phyloP scores from a whole-genome alignment of 73 alveolate genomes.

The Symbiodinium pilosum region DNA sequence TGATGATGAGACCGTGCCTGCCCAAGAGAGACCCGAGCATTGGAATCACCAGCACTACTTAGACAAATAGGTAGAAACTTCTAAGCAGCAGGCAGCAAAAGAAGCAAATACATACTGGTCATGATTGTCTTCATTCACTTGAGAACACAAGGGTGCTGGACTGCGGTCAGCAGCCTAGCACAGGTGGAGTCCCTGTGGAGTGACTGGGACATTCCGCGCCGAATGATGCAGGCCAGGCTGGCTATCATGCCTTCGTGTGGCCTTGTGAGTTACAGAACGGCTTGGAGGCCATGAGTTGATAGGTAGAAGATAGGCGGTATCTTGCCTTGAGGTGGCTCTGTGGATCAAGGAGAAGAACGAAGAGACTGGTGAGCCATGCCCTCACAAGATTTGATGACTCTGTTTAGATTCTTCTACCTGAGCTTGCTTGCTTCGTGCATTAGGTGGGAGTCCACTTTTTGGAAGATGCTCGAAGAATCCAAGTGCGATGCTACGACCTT shows the following conservation, averaged over 20 bases:
- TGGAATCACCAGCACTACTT: no score
- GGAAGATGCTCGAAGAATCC: constrained; percentile 94
- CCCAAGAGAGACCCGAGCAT: not conserved
- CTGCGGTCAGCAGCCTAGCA: not conserved
- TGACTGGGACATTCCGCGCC: constrained; percentile 95
- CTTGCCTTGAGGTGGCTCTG: constrained; percentile 93
- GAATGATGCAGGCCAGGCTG: constrained; percentile 83
- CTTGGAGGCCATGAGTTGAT: no score
- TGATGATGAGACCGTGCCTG: constrained; percentile 68
- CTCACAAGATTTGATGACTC: not conserved
- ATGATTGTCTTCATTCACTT: not conserved
- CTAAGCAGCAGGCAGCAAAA: no score
- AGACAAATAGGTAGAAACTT: no score
- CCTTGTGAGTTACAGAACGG: not conserved
- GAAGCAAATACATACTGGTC: no score
- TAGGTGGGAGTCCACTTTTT: constrained; percentile 95
- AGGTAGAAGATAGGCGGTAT: no score
- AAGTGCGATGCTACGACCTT: constrained; percentile 28
- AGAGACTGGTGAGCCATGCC: constrained; percentile 11
- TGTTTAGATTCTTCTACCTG: not conserved
- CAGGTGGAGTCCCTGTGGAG: constrained; percentile 83
- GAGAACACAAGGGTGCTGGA: not conserved
- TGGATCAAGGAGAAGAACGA: constrained; percentile 95
- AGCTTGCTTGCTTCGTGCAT: no score
- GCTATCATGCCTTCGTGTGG: not conserved